These are phyloP conservation scores for Cladophialophora yegresii DNA, from an alignment of 2,329 filamentous ascomycete genomes.

Conservation along the genomic window DNA sequence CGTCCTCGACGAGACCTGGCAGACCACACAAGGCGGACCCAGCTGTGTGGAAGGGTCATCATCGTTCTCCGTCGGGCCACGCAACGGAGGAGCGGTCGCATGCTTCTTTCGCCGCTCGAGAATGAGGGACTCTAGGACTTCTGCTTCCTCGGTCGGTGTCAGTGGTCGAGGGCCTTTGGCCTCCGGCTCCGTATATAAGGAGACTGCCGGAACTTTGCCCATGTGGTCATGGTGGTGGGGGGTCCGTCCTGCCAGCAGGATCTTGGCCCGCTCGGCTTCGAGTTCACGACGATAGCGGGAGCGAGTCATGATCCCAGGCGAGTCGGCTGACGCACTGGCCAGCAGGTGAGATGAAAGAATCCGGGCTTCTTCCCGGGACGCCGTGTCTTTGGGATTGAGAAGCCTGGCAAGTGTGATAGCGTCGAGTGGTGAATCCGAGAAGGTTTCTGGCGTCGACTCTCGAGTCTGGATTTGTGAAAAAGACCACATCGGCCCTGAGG, in stretches of 20 bases:
- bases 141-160: slow-evolving; percentile 57
- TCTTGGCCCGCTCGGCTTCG: slow-evolving; percentile 67
- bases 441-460: slow-evolving; percentile 48
- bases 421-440: slow-evolving; percentile 66
- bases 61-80: slow-evolving; percentile 5
- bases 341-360: slow-evolving; percentile 76
- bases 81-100: slow-evolving; percentile 34
- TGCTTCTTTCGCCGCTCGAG: slow-evolving; percentile 52
- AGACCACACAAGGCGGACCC: slow-evolving; percentile 88
- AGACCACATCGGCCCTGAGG: slow-evolving; percentile 48
- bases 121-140: slow-evolving; percentile 61
- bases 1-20: slow-evolving; percentile 79
- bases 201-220: slow-evolving; percentile 47
- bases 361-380: slow-evolving; percentile 78
- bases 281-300: slow-evolving; percentile 70
- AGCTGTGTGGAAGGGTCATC: slow-evolving; percentile 45
- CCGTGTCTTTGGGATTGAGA: slow-evolving; percentile 74
- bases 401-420: slow-evolving; percentile 73
- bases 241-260: slow-evolving; percentile 59
- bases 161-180: slow-evolving; percentile 38
- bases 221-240: slow-evolving; percentile 32
- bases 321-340: slow-evolving; percentile 6
- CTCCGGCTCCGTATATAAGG: slow-evolving; percentile 18
- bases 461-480: slow-evolving; percentile 29
- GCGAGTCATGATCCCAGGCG: slow-evolving; percentile 69